Evolutionary conservation across 1,284 basidiomycete species (phyloP).

Genomic region (Cutaneotrichosporon sp.): DNA sequence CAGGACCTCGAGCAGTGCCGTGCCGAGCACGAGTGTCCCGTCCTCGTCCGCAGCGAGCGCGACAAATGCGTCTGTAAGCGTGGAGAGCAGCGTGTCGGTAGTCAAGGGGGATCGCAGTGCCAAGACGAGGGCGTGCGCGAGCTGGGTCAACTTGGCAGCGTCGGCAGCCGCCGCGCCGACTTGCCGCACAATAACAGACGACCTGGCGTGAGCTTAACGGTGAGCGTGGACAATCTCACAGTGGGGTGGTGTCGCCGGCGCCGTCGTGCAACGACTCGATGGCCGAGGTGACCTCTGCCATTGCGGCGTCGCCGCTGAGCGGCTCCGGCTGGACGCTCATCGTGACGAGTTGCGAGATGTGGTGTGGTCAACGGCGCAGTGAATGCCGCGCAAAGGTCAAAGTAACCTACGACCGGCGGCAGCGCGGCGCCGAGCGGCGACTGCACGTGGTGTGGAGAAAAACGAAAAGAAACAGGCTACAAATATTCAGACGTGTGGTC

Average conservation of each 20-base stretch:
- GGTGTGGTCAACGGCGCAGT: not conserved
- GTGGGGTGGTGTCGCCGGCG: not conserved
- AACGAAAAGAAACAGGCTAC: too few species aligned
- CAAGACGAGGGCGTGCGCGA: not conserved
- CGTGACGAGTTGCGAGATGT: not conserved
- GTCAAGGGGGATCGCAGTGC: conserved; percentile 1
- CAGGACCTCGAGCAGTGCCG: conserved; percentile 11
- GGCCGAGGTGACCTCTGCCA: not conserved
- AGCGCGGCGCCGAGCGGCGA: too few species aligned
- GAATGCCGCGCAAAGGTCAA: too few species aligned
- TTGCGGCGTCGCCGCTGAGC: not conserved
- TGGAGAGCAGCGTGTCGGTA: not conserved
- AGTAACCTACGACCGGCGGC: too few species aligned
- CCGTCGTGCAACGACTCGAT: conserved; percentile 4
- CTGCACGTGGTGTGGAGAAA: too few species aligned
- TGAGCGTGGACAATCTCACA: not conserved
- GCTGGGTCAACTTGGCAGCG: not conserved
- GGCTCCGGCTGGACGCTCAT: conserved; percentile 1
- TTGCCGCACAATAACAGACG: not conserved
- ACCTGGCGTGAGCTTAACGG: not conserved
- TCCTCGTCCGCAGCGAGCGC: not conserved
- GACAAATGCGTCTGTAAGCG: conserved; percentile 1
- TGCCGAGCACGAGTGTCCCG: not conserved
- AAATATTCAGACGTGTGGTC: too few species aligned
- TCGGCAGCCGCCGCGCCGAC: not conserved